Evolutionary conservation across 768 basidiomycete genomes (phyloP), one percentile per base, ranked within the genome.

Genomic region (Termitomyces sp.): DNA sequence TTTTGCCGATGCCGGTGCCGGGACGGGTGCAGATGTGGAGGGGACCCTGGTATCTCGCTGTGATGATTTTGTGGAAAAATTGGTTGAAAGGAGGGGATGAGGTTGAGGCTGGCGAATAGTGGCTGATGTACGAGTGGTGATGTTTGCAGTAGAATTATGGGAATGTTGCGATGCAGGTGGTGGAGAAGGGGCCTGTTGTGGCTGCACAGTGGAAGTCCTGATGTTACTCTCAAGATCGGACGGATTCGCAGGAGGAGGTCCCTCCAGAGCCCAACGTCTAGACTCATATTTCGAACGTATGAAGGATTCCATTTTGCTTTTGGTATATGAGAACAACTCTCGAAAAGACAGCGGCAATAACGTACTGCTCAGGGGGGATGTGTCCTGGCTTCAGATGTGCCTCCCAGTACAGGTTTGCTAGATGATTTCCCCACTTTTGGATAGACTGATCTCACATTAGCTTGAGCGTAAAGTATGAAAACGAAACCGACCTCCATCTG

Each of bases 251-350:
- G 96, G 96, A 0, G 79, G 83, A 14, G 90, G 88, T 0, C 90
- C 93, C n/a, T 95, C 90, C 70, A 88, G 73, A 2, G 95, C 96
- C 96, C 96, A 99, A 55, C 96, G 78, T 24, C 81, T 79, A 2
- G 88, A 84, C 70, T 99, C 96, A 68, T 99, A 99, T 69, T 99
- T 98, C 21, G 91, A 94, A 48, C 96, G 87, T 57, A 98, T 90
- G 71, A 94, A 98, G 0, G 91, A 93, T 55, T 98, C 96, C 78
- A 98, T 94, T 81, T 98, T 98, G 69, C 95, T 50, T 28, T 50
- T 38, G 96, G 66, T 19, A 32, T 15, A 45, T 51, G 34, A 46
- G 34, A 17, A 38, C 42, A 37, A 46, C 9, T 22, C 21, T 60
- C 17, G 22, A 48, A n/a, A 7, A 53, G 50, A 51, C 19, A 46